Evolutionary conservation across 78 protist species (phyloP).

Genomic region (Planoprotostelium fungivorum): DNA sequence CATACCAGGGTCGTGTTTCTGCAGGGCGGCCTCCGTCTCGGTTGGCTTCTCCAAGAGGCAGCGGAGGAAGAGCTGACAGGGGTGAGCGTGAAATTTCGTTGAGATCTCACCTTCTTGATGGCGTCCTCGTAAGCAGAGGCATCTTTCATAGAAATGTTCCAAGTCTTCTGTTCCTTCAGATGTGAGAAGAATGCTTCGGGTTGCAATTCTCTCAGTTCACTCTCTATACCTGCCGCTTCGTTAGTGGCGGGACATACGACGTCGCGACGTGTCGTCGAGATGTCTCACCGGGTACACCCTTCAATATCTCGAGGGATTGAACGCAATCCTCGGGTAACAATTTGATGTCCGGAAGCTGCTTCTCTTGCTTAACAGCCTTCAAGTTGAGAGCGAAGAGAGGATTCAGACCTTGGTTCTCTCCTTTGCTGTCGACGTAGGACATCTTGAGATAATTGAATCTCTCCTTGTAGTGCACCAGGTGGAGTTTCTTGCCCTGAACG

Average conservation of each 20-base stretch:
- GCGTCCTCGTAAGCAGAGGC: background rate
- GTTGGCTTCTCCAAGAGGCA: background rate
- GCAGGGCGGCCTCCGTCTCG: background rate
- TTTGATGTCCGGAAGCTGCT: background rate
- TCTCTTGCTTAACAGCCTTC: background rate
- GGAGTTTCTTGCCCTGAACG: background rate
- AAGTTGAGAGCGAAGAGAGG: background rate
- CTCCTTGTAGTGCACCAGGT: constrained; percentile 13
- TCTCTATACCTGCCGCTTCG: background rate
- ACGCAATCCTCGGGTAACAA: background rate
- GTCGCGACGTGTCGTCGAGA: background rate
- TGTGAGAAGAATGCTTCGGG: background rate
- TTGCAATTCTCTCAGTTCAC: background rate
- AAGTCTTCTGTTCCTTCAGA: background rate
- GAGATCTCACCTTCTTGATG: background rate
- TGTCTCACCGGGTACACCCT: background rate
- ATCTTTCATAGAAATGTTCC: background rate
- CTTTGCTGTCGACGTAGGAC: background rate
- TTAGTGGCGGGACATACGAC: background rate
- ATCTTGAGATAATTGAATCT: constrained; percentile 56
- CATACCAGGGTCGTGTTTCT: background rate
- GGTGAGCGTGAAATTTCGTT: background rate
- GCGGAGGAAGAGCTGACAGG: background rate
- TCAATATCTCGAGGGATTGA: background rate
- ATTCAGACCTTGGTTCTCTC: background rate